phyloP scores from a whole-genome alignment of 176 grass and related monocot species.

The Dactylis glomerata region DNA sequence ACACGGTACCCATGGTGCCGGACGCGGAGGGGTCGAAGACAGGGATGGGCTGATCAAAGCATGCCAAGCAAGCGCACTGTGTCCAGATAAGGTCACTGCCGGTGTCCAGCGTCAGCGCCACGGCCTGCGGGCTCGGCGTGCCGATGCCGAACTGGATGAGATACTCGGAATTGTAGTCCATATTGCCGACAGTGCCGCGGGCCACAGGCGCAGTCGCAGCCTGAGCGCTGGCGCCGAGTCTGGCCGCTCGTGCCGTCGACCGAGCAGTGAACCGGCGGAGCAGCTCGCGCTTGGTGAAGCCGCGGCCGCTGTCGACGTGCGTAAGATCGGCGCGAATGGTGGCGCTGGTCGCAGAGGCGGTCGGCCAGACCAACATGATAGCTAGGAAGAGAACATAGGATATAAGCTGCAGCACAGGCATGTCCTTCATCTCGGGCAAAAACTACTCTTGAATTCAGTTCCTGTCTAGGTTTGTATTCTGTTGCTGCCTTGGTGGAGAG shows the following conservation, averaged over 20 bases:
- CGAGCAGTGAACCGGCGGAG: slow-evolving; percentile 31
- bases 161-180: slow-evolving; percentile 25
- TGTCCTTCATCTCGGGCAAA: too few relatives aligned
- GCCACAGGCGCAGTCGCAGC: neutral
- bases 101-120: slow-evolving; percentile 46
- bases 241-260: slow-evolving; percentile 26
- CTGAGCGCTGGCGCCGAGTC: neutral
- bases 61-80: slow-evolving; percentile 47
- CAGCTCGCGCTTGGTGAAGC: slow-evolving; percentile 51
- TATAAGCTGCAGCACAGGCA: too few relatives aligned
- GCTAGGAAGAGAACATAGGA: too few relatives aligned
- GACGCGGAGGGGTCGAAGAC: slow-evolving; percentile 31
- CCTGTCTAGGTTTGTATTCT: too few relatives aligned
- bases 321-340: slow-evolving; percentile 38
- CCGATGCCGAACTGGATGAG: slow-evolving; percentile 49
- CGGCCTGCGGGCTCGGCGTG: slow-evolving; percentile 24
- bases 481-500: too few relatives aligned
- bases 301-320: slow-evolving; percentile 43
- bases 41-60: slow-evolving; percentile 31
- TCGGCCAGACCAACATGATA: too few relatives aligned
- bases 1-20: neutral
- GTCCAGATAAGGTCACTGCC: slow-evolving; percentile 74
- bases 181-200: neutral
- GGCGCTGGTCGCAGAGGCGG: too few relatives aligned
- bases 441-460: too few relatives aligned